Evolutionary conservation across 2,329 filamentous ascomycete species (phyloP).

Genomic region (Aureobasidium musti): DNA sequence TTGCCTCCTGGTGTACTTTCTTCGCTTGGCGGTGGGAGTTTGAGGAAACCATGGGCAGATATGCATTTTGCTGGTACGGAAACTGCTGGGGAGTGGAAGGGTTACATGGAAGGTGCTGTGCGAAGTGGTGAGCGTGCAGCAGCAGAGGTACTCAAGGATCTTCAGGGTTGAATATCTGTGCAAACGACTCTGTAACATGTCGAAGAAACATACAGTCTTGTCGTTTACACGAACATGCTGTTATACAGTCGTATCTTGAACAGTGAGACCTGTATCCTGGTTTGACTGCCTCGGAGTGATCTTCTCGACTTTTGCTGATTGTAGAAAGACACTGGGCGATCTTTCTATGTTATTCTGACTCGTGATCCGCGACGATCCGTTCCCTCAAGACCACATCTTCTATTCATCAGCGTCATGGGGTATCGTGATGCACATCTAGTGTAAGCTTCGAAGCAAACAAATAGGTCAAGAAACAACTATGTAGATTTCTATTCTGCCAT

Average conservation of each 20-base stretch:
- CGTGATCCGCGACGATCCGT: not conserved
- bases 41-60: conserved; percentile 37
- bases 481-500: too few species aligned
- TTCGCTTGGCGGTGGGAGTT: conserved; percentile 31
- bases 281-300: not conserved
- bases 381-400: not conserved
- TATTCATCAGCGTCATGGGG: not conserved
- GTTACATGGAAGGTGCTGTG: conserved; percentile 62
- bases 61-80: conserved; percentile 60
- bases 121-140: conserved; percentile 54
- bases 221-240: not conserved
- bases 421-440: not conserved
- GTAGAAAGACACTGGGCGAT: too few species aligned
- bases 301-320: not conserved
- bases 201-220: too few species aligned
- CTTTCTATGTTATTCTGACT: too few species aligned
- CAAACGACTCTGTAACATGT: too few species aligned
- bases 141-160: conserved; percentile 45
- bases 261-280: not conserved
- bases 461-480: not conserved
- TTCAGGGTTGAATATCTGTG: not conserved
- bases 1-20: conserved; percentile 16
- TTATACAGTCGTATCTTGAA: not conserved
- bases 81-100: conserved; percentile 56
- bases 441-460: not conserved